These are phyloP conservation scores for Aspergillus pseudoglaucus DNA, from an alignment of 2,329 filamentous ascomycete species.

Conservation along the genomic window DNA sequence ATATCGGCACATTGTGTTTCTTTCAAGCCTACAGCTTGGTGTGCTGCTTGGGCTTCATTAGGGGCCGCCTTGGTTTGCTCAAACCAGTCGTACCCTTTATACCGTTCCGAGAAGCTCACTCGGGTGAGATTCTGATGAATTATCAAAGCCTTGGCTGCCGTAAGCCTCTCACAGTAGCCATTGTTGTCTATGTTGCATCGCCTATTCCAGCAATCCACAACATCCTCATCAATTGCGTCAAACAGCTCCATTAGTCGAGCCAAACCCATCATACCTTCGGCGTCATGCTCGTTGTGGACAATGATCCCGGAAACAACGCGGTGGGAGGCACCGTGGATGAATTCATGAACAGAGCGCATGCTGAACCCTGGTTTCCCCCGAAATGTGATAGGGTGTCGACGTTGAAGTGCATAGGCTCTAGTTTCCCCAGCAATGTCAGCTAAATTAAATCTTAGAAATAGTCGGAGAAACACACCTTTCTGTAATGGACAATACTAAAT, in stretches of 20 bases:
- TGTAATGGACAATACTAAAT: conserved; percentile 32
- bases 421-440: not conserved
- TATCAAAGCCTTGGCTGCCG: conserved; percentile 53
- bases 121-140: conserved; percentile 29
- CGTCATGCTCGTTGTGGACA: conserved; percentile 39
- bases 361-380: conserved; percentile 34
- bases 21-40: conserved; percentile 20
- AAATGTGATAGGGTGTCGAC: conserved; percentile 38
- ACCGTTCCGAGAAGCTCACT: conserved; percentile 28
- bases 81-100: conserved; percentile 34
- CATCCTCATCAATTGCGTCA: conserved; percentile 39
- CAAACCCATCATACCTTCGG: conserved; percentile 38
- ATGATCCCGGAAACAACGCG: conserved; percentile 35
- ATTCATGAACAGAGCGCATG: conserved; percentile 36
- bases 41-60: conserved; percentile 11
- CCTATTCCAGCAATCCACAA: conserved; percentile 39
- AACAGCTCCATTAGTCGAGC: conserved; percentile 40
- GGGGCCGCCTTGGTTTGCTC: conserved; percentile 24
- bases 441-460: conserved; percentile 2
- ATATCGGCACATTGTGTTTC: conserved; percentile 40
- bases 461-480: conserved; percentile 19
- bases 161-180: conserved; percentile 58
- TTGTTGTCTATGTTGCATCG: conserved; percentile 53
- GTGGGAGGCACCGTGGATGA: conserved; percentile 30
- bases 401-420: conserved; percentile 39